A percentile compares a stretch with the other conserved stretches of the same genome.
Evolutionary conservation across 2,329 filamentous ascomycete species (phyloP).

Genomic region (Penicillium capsulatum): DNA sequence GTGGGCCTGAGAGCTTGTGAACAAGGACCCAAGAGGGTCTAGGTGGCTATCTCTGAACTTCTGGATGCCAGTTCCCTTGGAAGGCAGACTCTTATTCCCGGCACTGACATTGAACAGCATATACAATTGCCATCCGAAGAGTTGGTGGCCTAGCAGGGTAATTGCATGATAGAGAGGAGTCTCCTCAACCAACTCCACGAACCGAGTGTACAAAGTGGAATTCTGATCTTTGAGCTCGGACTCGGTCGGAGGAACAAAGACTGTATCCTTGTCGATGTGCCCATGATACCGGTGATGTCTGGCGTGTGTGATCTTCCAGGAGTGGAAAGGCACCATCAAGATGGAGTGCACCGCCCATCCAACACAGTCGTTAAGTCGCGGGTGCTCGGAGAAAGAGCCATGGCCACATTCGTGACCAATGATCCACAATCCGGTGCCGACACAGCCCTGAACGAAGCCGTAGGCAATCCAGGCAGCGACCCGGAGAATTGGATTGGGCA

Average conservation of each 20-base stretch:
- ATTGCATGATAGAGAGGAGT: conserved; percentile 53
- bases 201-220: conserved; percentile 44
- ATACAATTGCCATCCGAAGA: conserved; percentile 62
- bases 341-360: conserved; percentile 62
- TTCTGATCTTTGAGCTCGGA: conserved; percentile 31
- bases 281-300: conserved; percentile 65
- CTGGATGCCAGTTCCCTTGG: conserved; percentile 5
- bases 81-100: conserved; percentile 31
- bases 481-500: conserved; percentile 9
- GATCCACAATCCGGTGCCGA: conserved; percentile 21
- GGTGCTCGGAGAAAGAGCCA: conserved; percentile 58
- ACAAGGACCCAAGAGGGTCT: conserved; percentile 58
- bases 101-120: conserved; percentile 56
- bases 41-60: conserved; percentile 49
- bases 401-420: conserved; percentile 63
- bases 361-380: conserved; percentile 55
- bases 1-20: conserved; percentile 53
- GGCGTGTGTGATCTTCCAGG: conserved; percentile 66
- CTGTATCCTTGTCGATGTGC: conserved; percentile 64
- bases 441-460: conserved; percentile 17
- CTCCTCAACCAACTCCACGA: conserved; percentile 53
- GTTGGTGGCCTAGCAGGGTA: conserved; percentile 56
- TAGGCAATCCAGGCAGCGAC: conserved; percentile 14
- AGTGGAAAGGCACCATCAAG: conserved; percentile 66
- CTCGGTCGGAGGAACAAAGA: conserved; percentile 53